Base-by-base conservation (phyloP, 371 early-diverging fungal genomes). In the Mucor sp. region DNA sequence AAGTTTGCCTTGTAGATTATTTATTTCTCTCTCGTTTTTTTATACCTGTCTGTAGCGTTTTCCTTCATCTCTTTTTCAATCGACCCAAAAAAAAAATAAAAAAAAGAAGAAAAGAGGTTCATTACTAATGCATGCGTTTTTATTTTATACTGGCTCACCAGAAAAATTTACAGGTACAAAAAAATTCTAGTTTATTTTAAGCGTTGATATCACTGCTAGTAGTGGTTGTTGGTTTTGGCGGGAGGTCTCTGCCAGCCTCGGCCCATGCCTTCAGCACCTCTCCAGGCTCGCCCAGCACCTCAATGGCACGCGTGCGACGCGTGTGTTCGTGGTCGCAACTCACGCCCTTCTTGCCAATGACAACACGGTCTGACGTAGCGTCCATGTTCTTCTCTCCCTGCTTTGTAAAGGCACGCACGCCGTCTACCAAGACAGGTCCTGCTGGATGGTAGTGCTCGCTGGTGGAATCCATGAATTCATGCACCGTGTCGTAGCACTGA, bases 401-500 rank as follows among this genome's bases (percentile, higher is more conserved):
- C 32, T 82, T 82, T 27, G 75, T 62, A 58, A 66, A 82, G 0
- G 74, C 82, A 12, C 82, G 79, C 4, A 79, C 77, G 19, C 82
- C 82, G 44, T 79, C 70, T 6, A 76, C 65, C 47, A 75, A 39
- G 17, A 79, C 68, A 39, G 82, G 79, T 0, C 82, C 82, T 47
- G 67, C 77, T 12, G 75, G 69, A 32, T 79, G 62, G 48, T 69
- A 82, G 58, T 70, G 75, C 21, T 74, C 27, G 6, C 53, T 14
- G 11, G 65, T 70, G 17, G 59, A 67, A 14, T 61, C 17, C 15
- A 68, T 60, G 41, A 71, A 84, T 19, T 76, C 72, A 58, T 70
- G 44, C n/a, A 87, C 85, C 33, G 83, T 76, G 47, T 89, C 88
- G 25, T 90, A 81, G 56, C 94, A 94, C 11, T 78, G 67, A 0